Evolutionary conservation across 2,329 filamentous ascomycete species (phyloP).

Genomic region (Rutstroemia sp.): DNA sequence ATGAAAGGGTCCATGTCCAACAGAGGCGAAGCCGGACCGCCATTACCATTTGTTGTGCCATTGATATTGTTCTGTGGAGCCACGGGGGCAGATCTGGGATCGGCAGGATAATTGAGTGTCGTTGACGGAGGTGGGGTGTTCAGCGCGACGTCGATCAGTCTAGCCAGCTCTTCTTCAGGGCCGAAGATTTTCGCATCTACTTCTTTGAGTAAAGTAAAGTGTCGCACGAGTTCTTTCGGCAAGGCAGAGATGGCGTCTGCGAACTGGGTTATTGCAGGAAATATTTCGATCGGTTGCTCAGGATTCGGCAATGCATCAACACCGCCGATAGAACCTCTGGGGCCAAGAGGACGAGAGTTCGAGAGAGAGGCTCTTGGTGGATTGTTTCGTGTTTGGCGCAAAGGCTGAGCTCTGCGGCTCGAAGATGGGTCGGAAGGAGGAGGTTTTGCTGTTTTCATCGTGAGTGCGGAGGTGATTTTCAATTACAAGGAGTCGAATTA

Average conservation of each 20-base stretch:
- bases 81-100: constrained; percentile 21
- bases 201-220: constrained; percentile 94
- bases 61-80: constrained; percentile 25
- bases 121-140: constrained; percentile 40
- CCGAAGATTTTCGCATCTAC: constrained; percentile 94
- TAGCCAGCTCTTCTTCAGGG: constrained; percentile 74
- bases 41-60: constrained; percentile 26
- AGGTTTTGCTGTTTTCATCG: constrained; percentile 30
- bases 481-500: constrained; percentile 8
- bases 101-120: constrained; percentile 24
- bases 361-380: constrained; percentile 48
- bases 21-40: constrained; percentile 19
- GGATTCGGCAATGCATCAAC: constrained; percentile 24
- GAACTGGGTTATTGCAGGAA: constrained; percentile 65
- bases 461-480: constrained; percentile 16
- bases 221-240: constrained; percentile 88
- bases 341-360: constrained; percentile 35
- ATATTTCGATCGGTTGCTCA: constrained; percentile 57
- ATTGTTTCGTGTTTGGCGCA: constrained; percentile 59
- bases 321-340: constrained; percentile 39
- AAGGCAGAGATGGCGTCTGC: constrained; percentile 87
- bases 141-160: constrained; percentile 61
- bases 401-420: constrained; percentile 54
- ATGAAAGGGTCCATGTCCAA: constrained; percentile 7
- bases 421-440: constrained; percentile 30